Conservation (phyloP, 768 basidiomycete genomes). For the Lactarius indigo region DNA sequence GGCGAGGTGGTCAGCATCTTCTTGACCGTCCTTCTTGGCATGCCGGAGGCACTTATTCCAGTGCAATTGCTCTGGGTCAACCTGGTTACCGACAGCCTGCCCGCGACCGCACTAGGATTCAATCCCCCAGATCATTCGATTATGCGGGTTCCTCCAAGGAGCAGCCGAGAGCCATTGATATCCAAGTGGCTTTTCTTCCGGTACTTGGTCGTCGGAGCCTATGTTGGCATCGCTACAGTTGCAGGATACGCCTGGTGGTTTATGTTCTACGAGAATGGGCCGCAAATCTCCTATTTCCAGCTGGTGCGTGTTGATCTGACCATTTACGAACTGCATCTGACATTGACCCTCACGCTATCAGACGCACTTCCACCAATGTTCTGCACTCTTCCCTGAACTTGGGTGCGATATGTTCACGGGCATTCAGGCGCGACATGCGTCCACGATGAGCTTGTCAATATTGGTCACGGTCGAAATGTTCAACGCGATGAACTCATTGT, state of each 20-base stretch:
- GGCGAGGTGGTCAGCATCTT: slow-evolving; percentile 98
- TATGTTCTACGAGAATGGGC: slow-evolving; percentile 82
- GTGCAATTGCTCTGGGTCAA: slow-evolving; percentile 99
- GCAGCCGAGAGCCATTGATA: slow-evolving; percentile 86
- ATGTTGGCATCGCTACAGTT: slow-evolving; percentile 94
- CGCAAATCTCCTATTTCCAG: slow-evolving; percentile 91
- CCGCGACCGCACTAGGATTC: slow-evolving; percentile 96
- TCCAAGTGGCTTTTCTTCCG: slow-evolving; percentile 94
- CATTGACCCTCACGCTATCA: slow-evolving; percentile 34
- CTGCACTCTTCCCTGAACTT: slow-evolving; percentile 76
- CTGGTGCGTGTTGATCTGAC: slow-evolving; percentile 54
- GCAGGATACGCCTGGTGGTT: slow-evolving; percentile 99
- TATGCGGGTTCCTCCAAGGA: slow-evolving; percentile 92
- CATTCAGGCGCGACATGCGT: slow-evolving; percentile 78
- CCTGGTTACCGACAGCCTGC: slow-evolving; percentile 93
- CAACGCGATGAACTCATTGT: slow-evolving; percentile 97
- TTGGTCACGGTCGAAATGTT: slow-evolving; percentile 97
- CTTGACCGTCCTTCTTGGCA: slow-evolving; percentile 92
- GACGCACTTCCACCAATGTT: slow-evolving; percentile 97
- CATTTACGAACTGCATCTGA: slow-evolving; percentile 4
- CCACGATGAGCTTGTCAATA: slow-evolving; percentile 95
- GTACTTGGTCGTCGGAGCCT: slow-evolving; percentile 89
- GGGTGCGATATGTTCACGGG: slow-evolving; percentile 97
- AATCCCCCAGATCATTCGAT: slow-evolving; percentile 96
- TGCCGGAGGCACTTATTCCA: slow-evolving; percentile 99